Conservation (phyloP, 306 rosid species). For the Cotoneaster glaucophyllus region DNA sequence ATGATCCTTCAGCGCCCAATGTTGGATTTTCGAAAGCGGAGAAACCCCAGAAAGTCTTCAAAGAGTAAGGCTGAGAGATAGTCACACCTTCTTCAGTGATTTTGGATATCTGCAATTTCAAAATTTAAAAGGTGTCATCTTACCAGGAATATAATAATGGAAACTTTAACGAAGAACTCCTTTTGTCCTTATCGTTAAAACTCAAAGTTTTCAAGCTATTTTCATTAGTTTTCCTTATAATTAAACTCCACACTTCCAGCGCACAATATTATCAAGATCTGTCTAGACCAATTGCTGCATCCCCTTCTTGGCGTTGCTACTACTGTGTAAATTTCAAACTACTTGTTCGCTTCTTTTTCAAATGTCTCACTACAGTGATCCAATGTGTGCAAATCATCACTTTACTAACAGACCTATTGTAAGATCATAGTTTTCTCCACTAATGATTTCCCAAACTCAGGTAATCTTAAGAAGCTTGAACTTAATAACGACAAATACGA, state of each 20-base stretch:
- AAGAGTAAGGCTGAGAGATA: conserved; percentile 55
- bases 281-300: not conserved
- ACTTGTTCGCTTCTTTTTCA: not conserved
- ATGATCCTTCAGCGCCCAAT: conserved; percentile 77
- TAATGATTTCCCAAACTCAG: not conserved
- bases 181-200: too few relatives aligned
- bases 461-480: not conserved
- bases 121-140: conserved; percentile 5
- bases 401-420: not conserved
- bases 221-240: too few relatives aligned
- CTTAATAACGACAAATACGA: not conserved
- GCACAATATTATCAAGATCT: not conserved
- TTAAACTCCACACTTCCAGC: not conserved
- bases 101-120: conserved; percentile 65
- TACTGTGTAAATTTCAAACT: not conserved
- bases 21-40: conserved; percentile 76
- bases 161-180: too few relatives aligned
- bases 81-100: conserved; percentile 72
- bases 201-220: too few relatives aligned
- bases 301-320: not conserved
- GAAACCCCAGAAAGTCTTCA: conserved; percentile 87
- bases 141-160: not conserved
- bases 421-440: not conserved
- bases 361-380: not conserved
- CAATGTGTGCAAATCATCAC: not conserved